Conservation (phyloP, 495 filamentous ascomycete genomes). For the Annulohypoxylon maeteangense region DNA sequence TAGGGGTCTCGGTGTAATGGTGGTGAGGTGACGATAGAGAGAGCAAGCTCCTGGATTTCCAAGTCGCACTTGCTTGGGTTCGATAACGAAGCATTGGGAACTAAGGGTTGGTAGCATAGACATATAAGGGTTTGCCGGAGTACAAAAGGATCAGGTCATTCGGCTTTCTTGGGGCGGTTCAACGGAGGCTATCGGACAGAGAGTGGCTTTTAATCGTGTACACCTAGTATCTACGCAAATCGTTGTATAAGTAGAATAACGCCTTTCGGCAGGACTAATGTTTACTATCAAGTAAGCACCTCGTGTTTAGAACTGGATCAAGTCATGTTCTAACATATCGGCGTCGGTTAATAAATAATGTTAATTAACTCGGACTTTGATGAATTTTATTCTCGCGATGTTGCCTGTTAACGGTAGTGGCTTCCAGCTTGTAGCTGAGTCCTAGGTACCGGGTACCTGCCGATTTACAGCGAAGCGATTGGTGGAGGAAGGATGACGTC, state of each 20-base stretch:
- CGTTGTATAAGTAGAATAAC: conserved; percentile 28
- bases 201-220: conserved; percentile 14
- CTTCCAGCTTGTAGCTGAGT: background rate
- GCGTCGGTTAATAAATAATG: background rate
- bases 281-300: background rate
- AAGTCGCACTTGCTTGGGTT: conserved; percentile 14
- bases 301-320: background rate
- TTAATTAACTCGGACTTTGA: background rate
- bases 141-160: conserved; percentile 32
- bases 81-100: conserved; percentile 19
- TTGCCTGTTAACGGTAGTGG: background rate
- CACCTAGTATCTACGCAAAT: conserved; percentile 20
- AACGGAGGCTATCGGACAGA: conserved; percentile 2
- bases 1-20: background rate
- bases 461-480: too few relatives aligned
- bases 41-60: background rate
- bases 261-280: conserved; percentile 3
- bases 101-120: conserved; percentile 20
- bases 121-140: conserved; percentile 29
- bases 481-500: background rate
- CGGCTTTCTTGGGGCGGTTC: conserved; percentile 16
- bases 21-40: conserved; percentile 8
- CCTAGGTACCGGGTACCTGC: background rate
- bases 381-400: background rate
- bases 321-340: background rate